phyloP scores from a whole-genome alignment of 306 rosid species.

The Fragaria ananassa region DNA sequence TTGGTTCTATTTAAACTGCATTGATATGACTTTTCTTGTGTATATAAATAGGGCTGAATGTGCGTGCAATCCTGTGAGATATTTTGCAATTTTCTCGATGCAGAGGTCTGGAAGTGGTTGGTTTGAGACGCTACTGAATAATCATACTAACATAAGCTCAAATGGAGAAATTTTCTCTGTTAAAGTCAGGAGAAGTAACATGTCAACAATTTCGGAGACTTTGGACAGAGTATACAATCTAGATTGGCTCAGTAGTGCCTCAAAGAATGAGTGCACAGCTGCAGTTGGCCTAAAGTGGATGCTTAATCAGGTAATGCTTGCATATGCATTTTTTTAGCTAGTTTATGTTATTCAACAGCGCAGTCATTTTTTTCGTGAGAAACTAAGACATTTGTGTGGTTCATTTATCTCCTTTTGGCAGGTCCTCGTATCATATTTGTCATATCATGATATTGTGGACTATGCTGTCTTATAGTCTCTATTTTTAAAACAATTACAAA shows the following conservation, averaged over 20 bases:
- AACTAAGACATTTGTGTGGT: neutral
- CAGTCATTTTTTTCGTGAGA: neutral
- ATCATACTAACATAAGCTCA: slow-evolving; percentile 88
- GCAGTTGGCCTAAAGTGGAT: slow-evolving; percentile 99
- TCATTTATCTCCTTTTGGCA: neutral
- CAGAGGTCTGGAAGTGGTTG: slow-evolving; percentile 99
- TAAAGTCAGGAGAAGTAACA: slow-evolving; percentile 82
- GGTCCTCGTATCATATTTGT: slow-evolving; percentile 11
- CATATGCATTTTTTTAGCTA: neutral
- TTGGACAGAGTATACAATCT: slow-evolving; percentile 78
- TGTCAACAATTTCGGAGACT: slow-evolving; percentile 76
- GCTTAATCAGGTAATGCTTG: slow-evolving; percentile 83
- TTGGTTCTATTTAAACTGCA: slow-evolving; percentile 25
- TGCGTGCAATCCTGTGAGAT: slow-evolving; percentile 77
- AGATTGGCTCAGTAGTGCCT: slow-evolving; percentile 89
- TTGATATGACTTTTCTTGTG: slow-evolving; percentile 22
- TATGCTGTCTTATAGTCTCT: neutral
- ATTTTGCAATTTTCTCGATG: slow-evolving; percentile 86
- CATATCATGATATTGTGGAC: neutral
- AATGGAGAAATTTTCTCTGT: slow-evolving; percentile 95
- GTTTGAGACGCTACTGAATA: slow-evolving; percentile 95
- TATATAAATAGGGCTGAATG: slow-evolving; percentile 74
- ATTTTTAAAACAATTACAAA: neutral
- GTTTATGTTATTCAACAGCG: slow-evolving; percentile 4
- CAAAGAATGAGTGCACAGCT: slow-evolving; percentile 94